These are phyloP conservation scores for Tirmania nivea DNA, from an alignment of 495 filamentous ascomycete genomes.

Conservation along the genomic window DNA sequence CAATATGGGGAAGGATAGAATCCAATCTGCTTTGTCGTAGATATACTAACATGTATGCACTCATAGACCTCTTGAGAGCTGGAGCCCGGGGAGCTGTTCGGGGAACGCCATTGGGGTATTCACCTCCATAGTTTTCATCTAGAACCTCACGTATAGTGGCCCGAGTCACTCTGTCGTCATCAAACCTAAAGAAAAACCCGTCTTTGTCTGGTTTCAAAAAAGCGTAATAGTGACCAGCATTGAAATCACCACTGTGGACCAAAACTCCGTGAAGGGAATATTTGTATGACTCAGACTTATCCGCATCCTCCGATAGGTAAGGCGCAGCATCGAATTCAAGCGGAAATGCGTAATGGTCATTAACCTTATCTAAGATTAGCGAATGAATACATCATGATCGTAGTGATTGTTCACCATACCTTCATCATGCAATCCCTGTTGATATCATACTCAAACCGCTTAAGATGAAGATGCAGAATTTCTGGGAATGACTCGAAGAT, in stretches of 20 bases:
- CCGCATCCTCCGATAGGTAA: constrained; percentile 70
- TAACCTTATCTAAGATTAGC: constrained; percentile 30
- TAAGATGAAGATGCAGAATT: constrained; percentile 85
- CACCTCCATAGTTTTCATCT: constrained; percentile 92
- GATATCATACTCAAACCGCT: constrained; percentile 95
- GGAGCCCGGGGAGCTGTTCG: constrained; percentile 38
- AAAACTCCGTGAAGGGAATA: constrained; percentile 90
- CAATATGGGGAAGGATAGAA: constrained; percentile 52
- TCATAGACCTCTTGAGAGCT: constrained; percentile 50
- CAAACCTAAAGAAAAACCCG: constrained; percentile 88
- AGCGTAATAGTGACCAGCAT: constrained; percentile 98
- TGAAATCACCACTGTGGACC: constrained; percentile 88
- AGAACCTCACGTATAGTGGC: constrained; percentile 79
- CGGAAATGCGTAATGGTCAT: constrained; percentile 93
- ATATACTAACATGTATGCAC: constrained; percentile 97
- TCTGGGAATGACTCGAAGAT: constrained; percentile 93
- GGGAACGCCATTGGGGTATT: constrained; percentile 49
- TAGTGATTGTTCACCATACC: constrained; percentile 5
- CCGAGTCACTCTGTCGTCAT: constrained; percentile 87
- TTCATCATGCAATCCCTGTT: constrained; percentile 96
- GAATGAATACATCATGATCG: background rate
- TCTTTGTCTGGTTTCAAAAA: constrained; percentile 86
- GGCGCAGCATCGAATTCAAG: constrained; percentile 75
- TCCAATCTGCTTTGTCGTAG: constrained; percentile 68
- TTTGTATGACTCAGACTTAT: constrained; percentile 66